A percentile compares a stretch with the other conserved stretches of the same genome.
Evolutionary conservation across 2,329 filamentous ascomycete genomes (phyloP).

Genomic region (Pseudodiploospora longispora): DNA sequence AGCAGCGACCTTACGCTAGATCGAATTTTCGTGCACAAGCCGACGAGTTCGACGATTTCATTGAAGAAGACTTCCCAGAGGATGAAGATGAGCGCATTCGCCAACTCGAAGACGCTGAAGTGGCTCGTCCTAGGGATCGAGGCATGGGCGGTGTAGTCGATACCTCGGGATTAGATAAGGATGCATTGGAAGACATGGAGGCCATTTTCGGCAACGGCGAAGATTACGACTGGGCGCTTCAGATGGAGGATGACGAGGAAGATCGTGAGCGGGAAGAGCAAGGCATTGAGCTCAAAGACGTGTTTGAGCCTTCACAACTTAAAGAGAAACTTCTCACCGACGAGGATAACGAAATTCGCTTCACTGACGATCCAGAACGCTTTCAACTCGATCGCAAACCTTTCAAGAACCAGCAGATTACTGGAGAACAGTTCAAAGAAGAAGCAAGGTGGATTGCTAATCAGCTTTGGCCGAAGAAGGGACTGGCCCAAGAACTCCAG

Average conservation of each 20-base stretch:
- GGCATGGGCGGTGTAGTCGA: conserved; percentile 65
- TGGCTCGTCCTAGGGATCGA: conserved; percentile 69
- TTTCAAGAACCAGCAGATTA: conserved; percentile 74
- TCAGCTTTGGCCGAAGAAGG: conserved; percentile 82
- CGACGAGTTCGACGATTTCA: conserved; percentile 91
- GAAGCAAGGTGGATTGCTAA: conserved; percentile 89
- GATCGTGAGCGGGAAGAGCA: conserved; percentile 72
- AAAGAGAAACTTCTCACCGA: conserved; percentile 93
- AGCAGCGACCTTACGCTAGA: conserved; percentile 44
- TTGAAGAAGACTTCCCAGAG: conserved; percentile 89
- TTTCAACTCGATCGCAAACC: conserved; percentile 87
- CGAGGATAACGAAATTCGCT: conserved; percentile 84
- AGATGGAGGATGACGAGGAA: conserved; percentile 80
- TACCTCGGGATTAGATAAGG: conserved; percentile 79
- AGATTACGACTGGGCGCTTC: conserved; percentile 91
- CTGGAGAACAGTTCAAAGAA: conserved; percentile 79
- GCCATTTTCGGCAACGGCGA: conserved; percentile 92
- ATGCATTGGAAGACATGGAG: conserved; percentile 91
- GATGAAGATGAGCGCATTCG: conserved; percentile 72
- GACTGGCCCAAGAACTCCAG: conserved; percentile 61
- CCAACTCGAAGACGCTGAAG: conserved; percentile 78
- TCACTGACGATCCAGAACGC: conserved; percentile 83
- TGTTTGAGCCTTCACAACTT: conserved; percentile 94
- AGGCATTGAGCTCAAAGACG: conserved; percentile 87
- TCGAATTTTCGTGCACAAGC: conserved; percentile 50